phyloP scores from a whole-genome alignment of 116 monocot species.

The Trichopus zeylanicus region DNA sequence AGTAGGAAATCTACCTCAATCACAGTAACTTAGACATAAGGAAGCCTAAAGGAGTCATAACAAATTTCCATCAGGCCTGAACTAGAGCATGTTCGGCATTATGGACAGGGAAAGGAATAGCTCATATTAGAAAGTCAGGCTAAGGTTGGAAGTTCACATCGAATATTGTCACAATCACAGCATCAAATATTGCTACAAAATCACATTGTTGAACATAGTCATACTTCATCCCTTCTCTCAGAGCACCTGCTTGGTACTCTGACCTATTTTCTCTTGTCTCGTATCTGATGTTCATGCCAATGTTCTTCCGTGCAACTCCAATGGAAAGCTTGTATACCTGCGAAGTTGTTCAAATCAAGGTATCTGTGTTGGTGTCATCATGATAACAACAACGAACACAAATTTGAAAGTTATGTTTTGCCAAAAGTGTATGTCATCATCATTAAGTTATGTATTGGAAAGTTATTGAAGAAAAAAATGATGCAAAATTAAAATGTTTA shows the following conservation, averaged over 20 bases:
- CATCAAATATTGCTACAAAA: not conserved
- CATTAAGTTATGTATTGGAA: too few relatives aligned
- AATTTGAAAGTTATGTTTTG: too few relatives aligned
- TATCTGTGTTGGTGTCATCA: too few relatives aligned
- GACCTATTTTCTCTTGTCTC: not conserved
- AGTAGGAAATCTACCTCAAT: too few relatives aligned
- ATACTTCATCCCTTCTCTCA: slow-evolving; percentile 3
- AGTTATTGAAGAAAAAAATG: too few relatives aligned
- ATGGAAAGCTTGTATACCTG: slow-evolving; percentile 25
- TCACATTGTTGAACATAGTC: not conserved
- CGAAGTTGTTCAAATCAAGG: too few relatives aligned
- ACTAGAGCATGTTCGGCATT: not conserved
- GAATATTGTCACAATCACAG: not conserved
- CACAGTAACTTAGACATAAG: not conserved
- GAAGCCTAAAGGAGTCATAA: not conserved
- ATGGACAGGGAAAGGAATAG: not conserved
- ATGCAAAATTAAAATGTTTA: too few relatives aligned
- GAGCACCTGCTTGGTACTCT: slow-evolving; percentile 1
- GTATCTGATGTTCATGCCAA: not conserved
- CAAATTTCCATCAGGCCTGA: slow-evolving; percentile 3
- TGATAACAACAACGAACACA: too few relatives aligned
- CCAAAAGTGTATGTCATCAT: too few relatives aligned
- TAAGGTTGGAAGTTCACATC: slow-evolving; percentile 1
- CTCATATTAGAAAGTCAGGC: not conserved
- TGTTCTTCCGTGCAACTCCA: slow-evolving; percentile 15